Conservation (phyloP, 768 basidiomycete species). For the Saitozyma podzolica region DNA sequence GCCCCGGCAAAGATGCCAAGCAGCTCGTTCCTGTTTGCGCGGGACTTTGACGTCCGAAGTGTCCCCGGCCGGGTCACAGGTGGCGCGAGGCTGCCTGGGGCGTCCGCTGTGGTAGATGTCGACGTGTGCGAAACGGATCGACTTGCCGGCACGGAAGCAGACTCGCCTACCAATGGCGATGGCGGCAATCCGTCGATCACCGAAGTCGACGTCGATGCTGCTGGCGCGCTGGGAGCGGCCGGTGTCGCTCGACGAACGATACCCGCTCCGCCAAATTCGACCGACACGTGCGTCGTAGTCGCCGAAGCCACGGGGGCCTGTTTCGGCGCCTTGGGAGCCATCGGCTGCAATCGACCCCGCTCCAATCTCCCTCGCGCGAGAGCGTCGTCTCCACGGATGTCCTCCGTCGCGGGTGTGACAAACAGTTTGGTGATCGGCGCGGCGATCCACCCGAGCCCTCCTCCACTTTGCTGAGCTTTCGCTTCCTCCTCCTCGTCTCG, state of each 20-base stretch:
- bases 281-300: conserved; percentile 88
- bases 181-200: conserved; percentile 16
- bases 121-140: conserved; percentile 1
- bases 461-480: conserved; percentile 49
- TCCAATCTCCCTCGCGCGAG: conserved; percentile 16
- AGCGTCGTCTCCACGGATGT: not conserved
- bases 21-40: conserved; percentile 53
- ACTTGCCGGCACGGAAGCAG: not conserved
- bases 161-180: not conserved
- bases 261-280: conserved; percentile 83
- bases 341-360: conserved; percentile 32
- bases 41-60: conserved; percentile 33
- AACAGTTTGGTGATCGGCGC: conserved; percentile 78
- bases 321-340: conserved; percentile 63
- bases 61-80: conserved; percentile 21
- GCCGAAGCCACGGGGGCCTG: conserved; percentile 80
- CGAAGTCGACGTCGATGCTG: conserved; percentile 1
- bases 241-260: conserved; percentile 57
- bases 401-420: conserved; percentile 52
- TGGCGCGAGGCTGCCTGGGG: conserved; percentile 8
- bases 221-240: conserved; percentile 4
- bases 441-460: conserved; percentile 70
- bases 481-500: conserved; percentile 60
- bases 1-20: conserved; percentile 95
- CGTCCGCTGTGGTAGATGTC: not conserved